Evolutionary conservation across 805 yeast species (phyloP), one percentile per base, ranked within the genome.

Genomic region (Ogataea wickerhamii): DNA sequence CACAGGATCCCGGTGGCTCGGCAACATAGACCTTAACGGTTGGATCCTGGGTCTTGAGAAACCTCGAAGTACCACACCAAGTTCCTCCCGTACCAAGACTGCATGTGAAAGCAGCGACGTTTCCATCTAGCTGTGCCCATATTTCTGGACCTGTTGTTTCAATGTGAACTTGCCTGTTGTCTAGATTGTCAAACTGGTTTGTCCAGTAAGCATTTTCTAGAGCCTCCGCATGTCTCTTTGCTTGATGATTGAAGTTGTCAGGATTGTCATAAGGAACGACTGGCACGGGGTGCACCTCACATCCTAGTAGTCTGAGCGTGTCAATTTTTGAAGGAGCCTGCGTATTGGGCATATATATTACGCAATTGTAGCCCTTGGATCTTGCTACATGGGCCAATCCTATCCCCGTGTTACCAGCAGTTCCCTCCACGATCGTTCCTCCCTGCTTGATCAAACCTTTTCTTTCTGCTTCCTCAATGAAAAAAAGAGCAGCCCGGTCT

Each of bases 351-450:
- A 87, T 87, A 68, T 86, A 87, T 41, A 87, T 83, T 34, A 87
- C 79, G 59, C 93, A 79, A 40, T 82, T 76, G 69, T 87, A 87
- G 21, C 95, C 95, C 50, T 81, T 76, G 33, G 89, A 74, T 24
- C 95, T 70, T 57, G 94, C 85, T 31, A 81, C 77, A 52, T 74
- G 79, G 5, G 95, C 96, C 39, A 87, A 66, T 1, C 96, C 96
- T 49, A 87, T 87, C 13, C 96, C 96, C n/a, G 96, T 87, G 64
- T 87, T 87, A 22, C 96, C 96, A 3, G 96, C 96, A 10, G 96
- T 87, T 6, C 95, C 95, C 62, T 87, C 96, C 13, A 87, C 89
- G 21, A 87, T 76, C 2, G 95, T 87, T 23, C 93, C 95, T 6
- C 94, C 93, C 4, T 87, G 76, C 41, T 65, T 58, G 40, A 87